Evolutionary conservation across 768 basidiomycete species (phyloP).

Genomic region (Calocera viscosa): DNA sequence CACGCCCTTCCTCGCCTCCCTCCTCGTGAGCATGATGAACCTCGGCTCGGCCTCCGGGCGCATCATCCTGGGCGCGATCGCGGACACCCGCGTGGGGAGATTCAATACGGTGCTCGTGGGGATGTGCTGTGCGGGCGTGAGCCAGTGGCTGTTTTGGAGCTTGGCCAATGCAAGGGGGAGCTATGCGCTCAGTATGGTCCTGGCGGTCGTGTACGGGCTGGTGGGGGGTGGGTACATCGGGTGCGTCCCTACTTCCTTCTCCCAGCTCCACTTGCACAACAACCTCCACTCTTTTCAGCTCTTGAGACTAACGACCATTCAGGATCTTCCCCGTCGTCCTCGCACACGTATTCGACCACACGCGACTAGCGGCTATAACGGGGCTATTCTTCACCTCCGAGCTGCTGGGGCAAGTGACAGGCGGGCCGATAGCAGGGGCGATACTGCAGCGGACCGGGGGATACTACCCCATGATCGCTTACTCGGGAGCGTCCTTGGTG

Average conservation of each 20-base stretch:
- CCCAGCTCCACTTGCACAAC: no score
- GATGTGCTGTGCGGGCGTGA: neutral
- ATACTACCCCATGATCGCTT: neutral
- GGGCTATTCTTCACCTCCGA: conserved; percentile 7
- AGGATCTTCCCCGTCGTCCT: conserved; percentile 7
- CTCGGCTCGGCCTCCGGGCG: conserved; percentile 7
- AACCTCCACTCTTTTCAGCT: neutral
- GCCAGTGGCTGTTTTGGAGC: conserved; percentile 5
- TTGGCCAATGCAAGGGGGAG: neutral
- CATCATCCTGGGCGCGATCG: conserved; percentile 8
- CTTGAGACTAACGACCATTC: neutral
- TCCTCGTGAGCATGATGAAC: conserved; percentile 8
- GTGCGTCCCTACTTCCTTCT: neutral
- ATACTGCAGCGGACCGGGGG: neutral
- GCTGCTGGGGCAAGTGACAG: neutral
- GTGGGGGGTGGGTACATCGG: neutral
- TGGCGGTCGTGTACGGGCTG: neutral
- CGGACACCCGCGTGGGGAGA: neutral
- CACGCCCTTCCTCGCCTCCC: conserved; percentile 6
- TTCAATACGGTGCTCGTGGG: neutral
- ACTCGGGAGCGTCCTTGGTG: neutral
- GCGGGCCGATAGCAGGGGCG: neutral
- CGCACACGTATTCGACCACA: neutral
- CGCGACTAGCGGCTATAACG: neutral
- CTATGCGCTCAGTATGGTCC: conserved; percentile 6